Percentiles rank a stretch among this genome's conserved stretches.
These are phyloP conservation scores for Globisporangium parvum DNA, from an alignment of 352 stramenopile species.

Conservation along the genomic window DNA sequence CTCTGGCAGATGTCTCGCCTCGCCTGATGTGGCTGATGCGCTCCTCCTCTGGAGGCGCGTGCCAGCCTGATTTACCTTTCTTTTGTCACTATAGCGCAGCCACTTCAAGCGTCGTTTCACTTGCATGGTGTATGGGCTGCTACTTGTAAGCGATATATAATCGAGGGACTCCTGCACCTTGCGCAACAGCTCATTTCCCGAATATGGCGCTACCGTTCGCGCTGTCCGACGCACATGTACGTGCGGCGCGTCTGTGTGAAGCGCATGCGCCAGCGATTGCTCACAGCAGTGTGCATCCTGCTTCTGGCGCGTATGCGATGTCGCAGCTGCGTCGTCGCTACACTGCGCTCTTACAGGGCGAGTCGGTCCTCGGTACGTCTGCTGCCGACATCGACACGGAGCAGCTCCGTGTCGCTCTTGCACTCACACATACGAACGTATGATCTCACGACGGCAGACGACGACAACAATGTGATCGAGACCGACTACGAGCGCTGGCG, in stretches of 20 bases:
- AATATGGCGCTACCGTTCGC: constrained; percentile 6
- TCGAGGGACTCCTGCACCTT: neutral
- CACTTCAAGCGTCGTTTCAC: neutral
- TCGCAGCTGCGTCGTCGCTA: constrained; percentile 39
- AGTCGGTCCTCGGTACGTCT: constrained; percentile 35
- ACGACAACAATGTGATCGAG: constrained; percentile 28
- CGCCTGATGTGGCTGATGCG: neutral
- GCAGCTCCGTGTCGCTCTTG: too few species aligned
- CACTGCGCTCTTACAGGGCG: constrained; percentile 32
- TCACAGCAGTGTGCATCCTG: too few species aligned
- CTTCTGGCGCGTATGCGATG: neutral
- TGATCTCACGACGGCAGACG: constrained; percentile 17
- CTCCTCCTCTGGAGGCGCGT: neutral
- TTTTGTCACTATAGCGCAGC: neutral
- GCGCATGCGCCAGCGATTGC: neutral
- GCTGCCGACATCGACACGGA: too few species aligned
- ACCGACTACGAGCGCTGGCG: constrained; percentile 70
- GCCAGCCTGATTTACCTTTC: neutral
- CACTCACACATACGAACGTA: neutral
- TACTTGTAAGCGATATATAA: neutral
- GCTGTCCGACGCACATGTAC: constrained; percentile 24
- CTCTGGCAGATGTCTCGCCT: neutral
- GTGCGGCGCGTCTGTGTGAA: neutral
- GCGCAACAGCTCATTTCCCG: neutral
- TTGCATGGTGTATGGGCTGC: neutral